Percentiles rank a stretch among this genome's conserved stretches.
Evolutionary conservation across 148 eudicot genomes (phyloP).

Genomic region (Heliosperma pusillum): DNA sequence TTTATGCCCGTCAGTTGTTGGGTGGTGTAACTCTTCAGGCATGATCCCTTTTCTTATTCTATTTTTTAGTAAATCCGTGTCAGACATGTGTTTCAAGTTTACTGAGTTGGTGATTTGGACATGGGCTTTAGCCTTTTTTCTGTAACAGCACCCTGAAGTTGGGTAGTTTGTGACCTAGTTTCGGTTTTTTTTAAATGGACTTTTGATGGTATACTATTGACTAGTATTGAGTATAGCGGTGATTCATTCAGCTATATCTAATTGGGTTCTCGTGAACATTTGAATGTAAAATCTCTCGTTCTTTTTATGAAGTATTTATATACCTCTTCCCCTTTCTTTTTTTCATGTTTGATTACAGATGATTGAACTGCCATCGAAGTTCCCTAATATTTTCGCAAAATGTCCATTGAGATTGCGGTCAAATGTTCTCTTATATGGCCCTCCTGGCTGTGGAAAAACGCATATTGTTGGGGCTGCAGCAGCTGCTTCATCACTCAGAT

Average conservation of each 20-base stretch:
- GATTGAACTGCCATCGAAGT: constrained; percentile 94
- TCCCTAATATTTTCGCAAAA: constrained; percentile 74
- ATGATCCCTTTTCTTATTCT: background rate
- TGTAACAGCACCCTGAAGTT: background rate
- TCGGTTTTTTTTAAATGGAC: background rate
- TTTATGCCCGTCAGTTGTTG: background rate
- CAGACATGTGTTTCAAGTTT: background rate
- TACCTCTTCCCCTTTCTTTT: background rate
- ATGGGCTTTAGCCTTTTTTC: background rate
- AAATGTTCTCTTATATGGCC: constrained; percentile 91
- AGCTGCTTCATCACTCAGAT: constrained; percentile 87
- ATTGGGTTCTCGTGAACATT: background rate
- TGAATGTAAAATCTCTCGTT: background rate
- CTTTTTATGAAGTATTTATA: background rate
- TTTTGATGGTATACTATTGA: background rate
- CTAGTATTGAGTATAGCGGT: background rate
- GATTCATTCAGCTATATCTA: background rate
- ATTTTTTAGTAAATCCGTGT: background rate
- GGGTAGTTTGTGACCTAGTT: background rate
- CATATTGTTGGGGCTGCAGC: constrained; percentile 99
- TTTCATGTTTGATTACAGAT: constrained; percentile 42
- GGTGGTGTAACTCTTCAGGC: background rate
- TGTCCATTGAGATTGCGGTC: constrained; percentile 84
- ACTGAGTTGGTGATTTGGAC: background rate
- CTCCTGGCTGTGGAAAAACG: constrained; percentile 99